A percentile compares a stretch with the other conserved stretches of the same genome.
Evolutionary conservation across 495 filamentous ascomycete species (phyloP).

Genomic region (Trichoderma virens): DNA sequence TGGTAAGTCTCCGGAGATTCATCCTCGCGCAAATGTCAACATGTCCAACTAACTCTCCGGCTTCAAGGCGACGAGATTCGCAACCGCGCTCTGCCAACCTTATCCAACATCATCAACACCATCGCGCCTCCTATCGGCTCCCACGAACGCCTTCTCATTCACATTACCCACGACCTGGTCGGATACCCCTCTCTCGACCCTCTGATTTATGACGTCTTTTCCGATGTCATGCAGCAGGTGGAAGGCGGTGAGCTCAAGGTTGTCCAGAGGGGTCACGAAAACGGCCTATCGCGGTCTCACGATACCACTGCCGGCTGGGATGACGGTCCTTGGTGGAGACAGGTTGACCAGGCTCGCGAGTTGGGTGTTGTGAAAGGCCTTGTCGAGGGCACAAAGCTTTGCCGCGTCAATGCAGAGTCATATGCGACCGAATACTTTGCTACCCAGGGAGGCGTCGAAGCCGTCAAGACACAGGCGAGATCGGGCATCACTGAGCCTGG

Average conservation of each 20-base stretch:
- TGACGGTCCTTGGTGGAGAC: conserved; percentile 95
- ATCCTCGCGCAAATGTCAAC: neutral
- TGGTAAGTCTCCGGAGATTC: conserved; percentile 47
- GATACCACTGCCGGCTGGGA: conserved; percentile 58
- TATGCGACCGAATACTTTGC: conserved; percentile 80
- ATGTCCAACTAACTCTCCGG: neutral
- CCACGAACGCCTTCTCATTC: conserved; percentile 95
- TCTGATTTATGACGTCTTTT: conserved; percentile 87
- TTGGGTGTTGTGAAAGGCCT: conserved; percentile 75
- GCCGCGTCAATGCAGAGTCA: conserved; percentile 75
- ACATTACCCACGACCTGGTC: conserved; percentile 91
- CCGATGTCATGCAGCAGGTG: conserved; percentile 95
- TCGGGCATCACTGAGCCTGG: conserved; percentile 72
- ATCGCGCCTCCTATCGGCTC: conserved; percentile 95
- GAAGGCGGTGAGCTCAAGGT: conserved; percentile 97
- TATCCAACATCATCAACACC: conserved; percentile 87
- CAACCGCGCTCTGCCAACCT: conserved; percentile 84
- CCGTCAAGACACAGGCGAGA: conserved; percentile 67
- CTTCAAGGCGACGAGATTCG: conserved; percentile 75
- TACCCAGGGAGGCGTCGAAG: conserved; percentile 66
- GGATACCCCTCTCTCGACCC: conserved; percentile 93
- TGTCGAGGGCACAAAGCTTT: conserved; percentile 82
- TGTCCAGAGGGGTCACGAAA: conserved; percentile 85
- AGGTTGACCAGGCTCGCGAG: conserved; percentile 58
- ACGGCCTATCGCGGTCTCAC: conserved; percentile 52